Base-by-base conservation (phyloP, 2,329 filamentous ascomycete genomes). In the Podosphaera xanthii region DNA sequence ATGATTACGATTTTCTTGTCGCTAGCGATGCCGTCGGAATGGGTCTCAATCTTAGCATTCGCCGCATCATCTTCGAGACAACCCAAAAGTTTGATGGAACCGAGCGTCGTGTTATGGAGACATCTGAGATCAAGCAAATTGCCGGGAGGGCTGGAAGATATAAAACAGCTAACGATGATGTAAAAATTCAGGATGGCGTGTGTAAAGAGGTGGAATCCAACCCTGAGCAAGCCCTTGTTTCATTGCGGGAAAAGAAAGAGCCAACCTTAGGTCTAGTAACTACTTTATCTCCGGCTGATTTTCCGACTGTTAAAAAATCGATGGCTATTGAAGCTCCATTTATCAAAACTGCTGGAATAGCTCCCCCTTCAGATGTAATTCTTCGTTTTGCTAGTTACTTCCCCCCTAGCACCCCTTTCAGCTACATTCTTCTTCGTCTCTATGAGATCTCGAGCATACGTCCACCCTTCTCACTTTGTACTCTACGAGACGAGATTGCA, bases 21-120 rank as follows among this genome's bases (percentile, higher is more conserved):
- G 92, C 94, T 7, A 96, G 88, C 65, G 89, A 96, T 71, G 92
- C 92, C 54, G 91, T 98, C 62, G 92, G 92, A 44, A 97, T 98
- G 91, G 92, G 94, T 0, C 74, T 98, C 31, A 98, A 98, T 67
- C 72, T 98, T 69, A 89, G 82, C 71, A 88, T 96, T 69, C 92
- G 89, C 68, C 85, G 94, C 34, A 79, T 98, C 61, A 80, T 98
- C 59, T 92, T 98, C 64, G 87, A 95, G 67, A 77, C 83, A 0
- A 77, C 83, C 1, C 73, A 76, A 61, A 98, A 96, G 69, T 84
- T 77, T 63, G 78, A 89, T 62, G 84, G 84, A 1, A 67, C 64
- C 0, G 71, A 73, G 4, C 75, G 77, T 36, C 74, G 80, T 14
- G 71, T 75, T 3, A 75, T 98, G 33, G 73, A 77, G 0, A 75